Base-by-base conservation (phyloP, 2,329 filamentous ascomycete species). In the Apiospora kogelbergensis region DNA sequence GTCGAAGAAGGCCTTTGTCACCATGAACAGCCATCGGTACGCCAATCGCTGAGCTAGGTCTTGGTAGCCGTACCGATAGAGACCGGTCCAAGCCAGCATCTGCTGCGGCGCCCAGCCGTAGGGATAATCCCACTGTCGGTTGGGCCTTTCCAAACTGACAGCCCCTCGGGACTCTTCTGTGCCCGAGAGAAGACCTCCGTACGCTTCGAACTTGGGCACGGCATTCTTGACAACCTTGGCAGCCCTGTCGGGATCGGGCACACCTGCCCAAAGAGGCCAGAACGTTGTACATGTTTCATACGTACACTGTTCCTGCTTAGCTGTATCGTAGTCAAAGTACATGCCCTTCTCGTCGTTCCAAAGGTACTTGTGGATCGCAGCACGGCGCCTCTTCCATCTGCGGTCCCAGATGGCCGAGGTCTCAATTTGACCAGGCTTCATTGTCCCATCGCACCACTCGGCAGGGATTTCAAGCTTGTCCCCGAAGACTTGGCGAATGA, bases 91-190 rank as follows among this genome's bases (percentile, higher is more conserved):
- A 0, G 96, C 95, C 53, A 99, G 89, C 83, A 99, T 98, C 84
- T 99, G 96, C 84, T 99, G 96, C 41, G 96, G 96, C 68, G 96
- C 96, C 96, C 96, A 99, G 70, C 96, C 96, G 78, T 96, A 98
- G 0, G 96, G 96, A 79, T 94, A 98, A 79, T 99, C 96, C 96
- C 96, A 99, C 79, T 99, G 96, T 74, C 96, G 90, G 80, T 98
- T 98, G 9, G 96, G 96, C 64, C 95, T 88, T 74, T 95, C 89
- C 46, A 98, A 81, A 15, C 92, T 90, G 71, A 97, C 84, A 41
- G 86, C 84, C 48, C 96, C 96, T 60, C 96, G 92, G 68, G 94
- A 97, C 80, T 94, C 89, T 78, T 97, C 90, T 0, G 95, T 97
- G 67, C 95, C 95, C 1, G 95, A 95, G 1, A 97, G 87, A 22